Evolutionary conservation across 1,139 yeast genomes (phyloP).

Genomic region (Suhomyces guaymorum): DNA sequence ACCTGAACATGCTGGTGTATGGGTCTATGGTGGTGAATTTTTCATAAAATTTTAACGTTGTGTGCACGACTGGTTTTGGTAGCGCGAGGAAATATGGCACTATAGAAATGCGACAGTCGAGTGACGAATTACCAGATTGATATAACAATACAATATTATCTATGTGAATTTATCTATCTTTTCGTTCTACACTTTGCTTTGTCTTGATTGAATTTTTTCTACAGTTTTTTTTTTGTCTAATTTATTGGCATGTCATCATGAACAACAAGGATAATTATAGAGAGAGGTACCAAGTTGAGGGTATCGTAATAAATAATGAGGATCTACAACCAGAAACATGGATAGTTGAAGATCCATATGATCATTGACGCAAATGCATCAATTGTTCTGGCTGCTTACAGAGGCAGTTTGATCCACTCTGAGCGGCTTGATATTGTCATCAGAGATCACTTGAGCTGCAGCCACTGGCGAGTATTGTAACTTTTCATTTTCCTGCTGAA

Average conservation of each 20-base stretch:
- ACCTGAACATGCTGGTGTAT: constrained; percentile 11
- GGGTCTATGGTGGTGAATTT: constrained; percentile 5
- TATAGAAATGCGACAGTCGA: no score
- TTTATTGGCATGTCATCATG: constrained; percentile 1
- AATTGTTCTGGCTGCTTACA: no score
- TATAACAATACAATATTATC: no score
- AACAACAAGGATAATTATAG: constrained; percentile 4
- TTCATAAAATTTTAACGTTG: constrained; percentile 11
- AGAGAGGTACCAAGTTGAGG: constrained; percentile 8
- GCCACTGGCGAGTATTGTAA: constrained; percentile 12
- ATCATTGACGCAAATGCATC: no score
- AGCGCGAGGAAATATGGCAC: no score
- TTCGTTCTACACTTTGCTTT: no score
- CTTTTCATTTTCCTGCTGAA: constrained; percentile 32
- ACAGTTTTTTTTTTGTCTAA: no score
- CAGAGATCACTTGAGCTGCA: constrained; percentile 8
- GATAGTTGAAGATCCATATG: constrained; percentile 5
- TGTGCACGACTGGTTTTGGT: constrained; percentile 7
- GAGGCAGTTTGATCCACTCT: no score
- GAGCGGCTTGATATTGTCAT: constrained; percentile 8
- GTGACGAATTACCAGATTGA: no score
- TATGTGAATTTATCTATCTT: no score
- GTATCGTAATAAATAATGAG: constrained; percentile 1
- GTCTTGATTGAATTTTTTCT: no score
- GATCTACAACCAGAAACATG: not conserved